Percentiles rank a stretch among this genome's conserved stretches.
phyloP scores from a whole-genome alignment of 1,284 basidiomycete genomes.

The Sporisorium reilianum region DNA sequence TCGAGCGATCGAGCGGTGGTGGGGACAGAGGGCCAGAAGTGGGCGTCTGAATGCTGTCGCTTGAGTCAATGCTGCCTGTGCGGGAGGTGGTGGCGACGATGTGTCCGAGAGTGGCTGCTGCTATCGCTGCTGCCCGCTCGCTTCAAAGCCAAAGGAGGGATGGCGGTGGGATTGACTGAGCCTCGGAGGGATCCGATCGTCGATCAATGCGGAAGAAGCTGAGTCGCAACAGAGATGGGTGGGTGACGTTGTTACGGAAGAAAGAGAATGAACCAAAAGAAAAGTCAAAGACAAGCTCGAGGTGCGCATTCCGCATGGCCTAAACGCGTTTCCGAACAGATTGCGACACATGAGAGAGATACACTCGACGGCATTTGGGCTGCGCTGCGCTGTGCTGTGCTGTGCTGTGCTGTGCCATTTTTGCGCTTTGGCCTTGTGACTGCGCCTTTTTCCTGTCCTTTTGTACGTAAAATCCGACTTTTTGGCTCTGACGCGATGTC shows the following conservation, averaged over 20 bases:
- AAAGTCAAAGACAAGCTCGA: slow-evolving; percentile 1
- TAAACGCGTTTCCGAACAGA: slow-evolving; percentile 18
- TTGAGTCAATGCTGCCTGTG: background rate
- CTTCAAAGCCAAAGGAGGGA: background rate
- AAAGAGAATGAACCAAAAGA: background rate
- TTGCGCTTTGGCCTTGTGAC: slow-evolving; percentile 4
- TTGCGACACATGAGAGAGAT: background rate
- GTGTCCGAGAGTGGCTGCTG: background rate
- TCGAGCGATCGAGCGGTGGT: background rate
- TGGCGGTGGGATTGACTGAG: background rate
- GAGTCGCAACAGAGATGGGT: slow-evolving; percentile 17
- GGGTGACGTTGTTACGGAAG: slow-evolving; percentile 8
- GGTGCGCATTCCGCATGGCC: slow-evolving; percentile 19
- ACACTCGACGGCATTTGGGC: background rate
- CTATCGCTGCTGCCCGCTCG: background rate
- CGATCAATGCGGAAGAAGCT: slow-evolving; percentile 1
- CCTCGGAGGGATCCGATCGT: background rate
- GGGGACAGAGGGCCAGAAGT: background rate
- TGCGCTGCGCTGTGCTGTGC: no score
- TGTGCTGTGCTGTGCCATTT: background rate
- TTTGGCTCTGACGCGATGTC: background rate
- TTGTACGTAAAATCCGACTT: slow-evolving; percentile 1
- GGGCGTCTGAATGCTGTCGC: background rate
- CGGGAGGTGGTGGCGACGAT: background rate
- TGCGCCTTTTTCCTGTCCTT: background rate